phyloP scores from a whole-genome alignment of 2,329 filamentous ascomycete species.

The Phyllosticta citrichinensis region DNA sequence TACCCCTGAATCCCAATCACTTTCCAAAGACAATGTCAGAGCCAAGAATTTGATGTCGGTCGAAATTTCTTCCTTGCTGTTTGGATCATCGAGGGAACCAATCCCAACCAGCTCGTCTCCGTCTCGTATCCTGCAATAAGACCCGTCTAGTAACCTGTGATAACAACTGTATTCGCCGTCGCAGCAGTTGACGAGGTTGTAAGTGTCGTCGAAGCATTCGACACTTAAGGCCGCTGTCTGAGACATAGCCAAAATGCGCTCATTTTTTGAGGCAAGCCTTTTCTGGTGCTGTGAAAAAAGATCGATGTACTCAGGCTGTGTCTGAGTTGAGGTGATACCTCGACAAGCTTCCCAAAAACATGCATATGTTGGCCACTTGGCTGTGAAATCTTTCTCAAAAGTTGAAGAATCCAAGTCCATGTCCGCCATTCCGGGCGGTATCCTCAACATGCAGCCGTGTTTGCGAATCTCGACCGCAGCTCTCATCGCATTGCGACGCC shows the following conservation, averaged over 20 bases:
- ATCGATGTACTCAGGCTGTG: neutral
- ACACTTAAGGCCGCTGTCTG: too few species aligned
- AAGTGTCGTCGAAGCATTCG: too few species aligned
- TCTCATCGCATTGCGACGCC: too few species aligned
- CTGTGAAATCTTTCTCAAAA: neutral
- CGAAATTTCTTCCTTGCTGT: neutral
- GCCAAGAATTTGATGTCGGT: neutral
- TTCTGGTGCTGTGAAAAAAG: neutral
- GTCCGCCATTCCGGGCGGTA: too few species aligned
- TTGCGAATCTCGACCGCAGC: too few species aligned
- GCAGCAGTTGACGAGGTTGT: too few species aligned
- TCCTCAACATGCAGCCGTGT: too few species aligned
- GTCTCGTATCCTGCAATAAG: neutral
- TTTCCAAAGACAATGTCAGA: neutral
- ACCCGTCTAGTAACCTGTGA: too few species aligned
- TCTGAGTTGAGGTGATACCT: neutral
- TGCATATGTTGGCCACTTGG: neutral
- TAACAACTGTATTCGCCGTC: too few species aligned
- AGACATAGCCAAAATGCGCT: too few species aligned
- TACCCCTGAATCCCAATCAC: too few species aligned
- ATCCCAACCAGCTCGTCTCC: neutral
- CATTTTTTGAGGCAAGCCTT: neutral
- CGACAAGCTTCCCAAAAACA: neutral
- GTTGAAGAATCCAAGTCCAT: neutral
- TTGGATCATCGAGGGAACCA: neutral